These are phyloP conservation scores for Helminthosporium solani DNA, from an alignment of 2,329 filamentous ascomycete genomes.

Conservation along the genomic window DNA sequence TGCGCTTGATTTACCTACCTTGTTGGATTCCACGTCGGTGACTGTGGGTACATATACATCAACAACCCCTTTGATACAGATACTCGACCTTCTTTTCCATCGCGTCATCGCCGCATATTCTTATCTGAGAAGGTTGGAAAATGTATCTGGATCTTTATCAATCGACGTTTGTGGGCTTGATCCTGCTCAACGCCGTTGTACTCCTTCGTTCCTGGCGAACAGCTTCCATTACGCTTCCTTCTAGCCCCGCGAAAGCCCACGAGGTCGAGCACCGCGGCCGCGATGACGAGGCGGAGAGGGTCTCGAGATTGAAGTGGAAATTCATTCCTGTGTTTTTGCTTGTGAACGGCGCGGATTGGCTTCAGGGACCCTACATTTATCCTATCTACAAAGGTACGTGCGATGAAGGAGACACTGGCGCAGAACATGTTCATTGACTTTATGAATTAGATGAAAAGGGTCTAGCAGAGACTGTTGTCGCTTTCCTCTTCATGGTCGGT, in stretches of 20 bases:
- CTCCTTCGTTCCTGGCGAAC: slow-evolving; percentile 30
- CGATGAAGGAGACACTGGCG: too few relatives aligned
- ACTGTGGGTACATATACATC: too few relatives aligned
- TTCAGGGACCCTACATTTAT: slow-evolving; percentile 54
- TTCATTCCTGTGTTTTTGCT: slow-evolving; percentile 50
- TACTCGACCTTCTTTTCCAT: too few relatives aligned
- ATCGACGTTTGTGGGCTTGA: slow-evolving; percentile 28
- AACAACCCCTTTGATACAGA: too few relatives aligned
- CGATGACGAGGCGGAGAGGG: slow-evolving; percentile 24
- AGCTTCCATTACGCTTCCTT: slow-evolving; percentile 10
- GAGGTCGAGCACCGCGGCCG: slow-evolving; percentile 23
- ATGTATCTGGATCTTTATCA: slow-evolving; percentile 33
- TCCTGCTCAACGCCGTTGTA: slow-evolving; percentile 29
- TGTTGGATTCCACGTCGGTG: neutral
- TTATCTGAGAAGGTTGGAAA: too few relatives aligned
- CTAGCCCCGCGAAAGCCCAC: slow-evolving; percentile 9
- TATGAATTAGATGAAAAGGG: slow-evolving; percentile 45
- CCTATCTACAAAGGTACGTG: slow-evolving; percentile 50
- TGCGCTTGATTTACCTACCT: neutral
- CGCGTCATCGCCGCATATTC: too few relatives aligned
- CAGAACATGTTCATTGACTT: slow-evolving; percentile 7
- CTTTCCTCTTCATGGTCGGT: slow-evolving; percentile 40
- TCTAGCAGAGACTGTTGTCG: slow-evolving; percentile 49
- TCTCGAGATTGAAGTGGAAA: slow-evolving; percentile 42
- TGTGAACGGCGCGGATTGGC: slow-evolving; percentile 50